phyloP scores from a whole-genome alignment of 805 yeast species.

The Pichia exigua region DNA sequence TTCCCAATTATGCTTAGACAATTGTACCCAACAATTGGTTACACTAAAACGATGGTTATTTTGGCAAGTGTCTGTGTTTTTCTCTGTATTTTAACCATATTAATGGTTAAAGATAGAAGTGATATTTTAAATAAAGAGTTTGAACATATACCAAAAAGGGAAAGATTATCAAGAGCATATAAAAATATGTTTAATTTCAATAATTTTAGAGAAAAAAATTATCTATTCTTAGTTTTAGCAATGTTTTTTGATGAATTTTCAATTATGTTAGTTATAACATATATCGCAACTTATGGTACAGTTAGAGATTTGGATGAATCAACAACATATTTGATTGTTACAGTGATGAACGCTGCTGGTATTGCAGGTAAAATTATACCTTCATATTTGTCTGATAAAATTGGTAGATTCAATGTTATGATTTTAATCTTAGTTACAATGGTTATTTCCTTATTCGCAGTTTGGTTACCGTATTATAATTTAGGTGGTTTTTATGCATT shows the following conservation, averaged over 20 bases:
- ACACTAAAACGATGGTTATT: conserved; percentile 46
- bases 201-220: conserved; percentile 32
- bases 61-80: conserved; percentile 40
- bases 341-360: conserved; percentile 42
- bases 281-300: conserved; percentile 45
- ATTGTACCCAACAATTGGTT: conserved; percentile 44
- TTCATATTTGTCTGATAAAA: conserved; percentile 25
- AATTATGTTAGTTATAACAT: conserved; percentile 41
- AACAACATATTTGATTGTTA: conserved; percentile 39
- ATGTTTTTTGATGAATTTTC: conserved; percentile 42
- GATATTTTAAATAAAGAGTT: conserved; percentile 19
- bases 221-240: conserved; percentile 33
- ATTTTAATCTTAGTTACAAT: conserved; percentile 38
- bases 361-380: conserved; percentile 28
- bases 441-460: conserved; percentile 37
- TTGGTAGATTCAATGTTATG: conserved; percentile 50
- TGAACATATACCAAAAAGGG: conserved; percentile 14
- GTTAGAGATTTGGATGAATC: conserved; percentile 38
- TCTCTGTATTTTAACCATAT: conserved; percentile 30
- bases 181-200: conserved; percentile 31
- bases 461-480: conserved; percentile 54
- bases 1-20: conserved; percentile 47
- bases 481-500: conserved; percentile 40
- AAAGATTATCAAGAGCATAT: conserved; percentile 10
- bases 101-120: conserved; percentile 37